These are phyloP conservation scores for Cucurbitaria berberidis DNA, from an alignment of 2,329 filamentous ascomycete genomes.

Conservation along the genomic window DNA sequence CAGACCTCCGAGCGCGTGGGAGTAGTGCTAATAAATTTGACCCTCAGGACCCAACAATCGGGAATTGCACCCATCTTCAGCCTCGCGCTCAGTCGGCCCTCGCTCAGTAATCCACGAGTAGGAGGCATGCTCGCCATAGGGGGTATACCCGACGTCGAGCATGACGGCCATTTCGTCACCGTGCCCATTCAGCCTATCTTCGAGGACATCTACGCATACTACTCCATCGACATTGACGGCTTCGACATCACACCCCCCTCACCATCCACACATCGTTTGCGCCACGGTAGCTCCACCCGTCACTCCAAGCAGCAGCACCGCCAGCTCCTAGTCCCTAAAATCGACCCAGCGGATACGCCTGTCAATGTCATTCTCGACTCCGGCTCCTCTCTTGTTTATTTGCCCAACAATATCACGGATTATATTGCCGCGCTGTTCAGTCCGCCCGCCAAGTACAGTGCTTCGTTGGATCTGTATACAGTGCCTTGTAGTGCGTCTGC, in stretches of 20 bases:
- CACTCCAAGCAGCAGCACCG: background rate
- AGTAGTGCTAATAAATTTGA: background rate
- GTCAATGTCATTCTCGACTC: conserved; percentile 32
- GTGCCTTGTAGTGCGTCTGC: conserved; percentile 20
- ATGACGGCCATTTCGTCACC: conserved; percentile 21
- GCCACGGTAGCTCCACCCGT: background rate
- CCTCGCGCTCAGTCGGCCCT: conserved; percentile 33
- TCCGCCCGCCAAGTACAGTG: conserved; percentile 21
- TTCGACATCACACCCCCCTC: conserved; percentile 24
- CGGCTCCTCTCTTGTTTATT: conserved; percentile 32
- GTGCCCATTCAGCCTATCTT: conserved; percentile 23
- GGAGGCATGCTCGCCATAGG: conserved; percentile 43
- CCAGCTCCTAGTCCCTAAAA: background rate
- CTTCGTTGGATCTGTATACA: conserved; percentile 13
- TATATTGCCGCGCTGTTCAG: conserved; percentile 28
- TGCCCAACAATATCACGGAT: conserved; percentile 24
- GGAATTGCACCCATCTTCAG: conserved; percentile 28
- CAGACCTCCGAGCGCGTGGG: no score
- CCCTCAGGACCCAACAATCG: conserved; percentile 15
- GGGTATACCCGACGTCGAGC: conserved; percentile 29
- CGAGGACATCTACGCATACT: conserved; percentile 28
- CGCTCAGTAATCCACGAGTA: conserved; percentile 1
- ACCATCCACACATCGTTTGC: background rate
- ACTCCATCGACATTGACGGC: conserved; percentile 33
- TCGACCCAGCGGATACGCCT: background rate